Evolutionary conservation across 2,329 filamentous ascomycete genomes (phyloP).

Genomic region (Sporothrix protearum): DNA sequence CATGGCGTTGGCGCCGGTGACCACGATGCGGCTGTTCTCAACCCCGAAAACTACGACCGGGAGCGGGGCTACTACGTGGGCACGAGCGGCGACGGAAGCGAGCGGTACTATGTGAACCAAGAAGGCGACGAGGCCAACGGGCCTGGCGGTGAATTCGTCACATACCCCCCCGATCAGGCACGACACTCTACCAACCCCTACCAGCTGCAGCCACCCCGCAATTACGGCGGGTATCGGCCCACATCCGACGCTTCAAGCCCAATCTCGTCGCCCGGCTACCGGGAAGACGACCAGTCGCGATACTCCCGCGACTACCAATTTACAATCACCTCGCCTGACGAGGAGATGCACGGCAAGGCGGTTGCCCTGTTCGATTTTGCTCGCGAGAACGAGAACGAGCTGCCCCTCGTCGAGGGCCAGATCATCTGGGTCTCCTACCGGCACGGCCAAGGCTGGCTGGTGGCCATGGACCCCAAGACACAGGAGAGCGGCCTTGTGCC

Average conservation of each 20-base stretch:
- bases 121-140: constrained; percentile 70
- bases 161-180: constrained; percentile 65
- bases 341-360: constrained; percentile 96
- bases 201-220: constrained; percentile 44
- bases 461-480: constrained; percentile 92
- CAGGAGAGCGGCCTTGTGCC: constrained; percentile 92
- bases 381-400: constrained; percentile 92
- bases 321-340: constrained; percentile 89
- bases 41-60: constrained; percentile 51
- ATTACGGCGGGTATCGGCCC: constrained; percentile 47
- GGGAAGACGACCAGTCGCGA: constrained; percentile 66
- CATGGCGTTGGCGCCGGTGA: constrained; percentile 29
- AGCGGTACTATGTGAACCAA: constrained; percentile 71
- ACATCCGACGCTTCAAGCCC: constrained; percentile 59
- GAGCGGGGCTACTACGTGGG: constrained; percentile 66
- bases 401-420: constrained; percentile 88
- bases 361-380: constrained; percentile 94
- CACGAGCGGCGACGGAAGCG: constrained; percentile 65
- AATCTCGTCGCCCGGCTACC: constrained; percentile 56
- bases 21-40: constrained; percentile 40
- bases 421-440: constrained; percentile 95
- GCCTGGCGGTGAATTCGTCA: constrained; percentile 75
- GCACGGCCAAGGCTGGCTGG: constrained; percentile 94
- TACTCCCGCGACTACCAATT: constrained; percentile 93
- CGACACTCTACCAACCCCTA: constrained; percentile 54